Evolutionary conservation across 2,329 filamentous ascomycete genomes (phyloP), one percentile per base, ranked within the genome.

Genomic region (Pseudocercospora macadamiae): DNA sequence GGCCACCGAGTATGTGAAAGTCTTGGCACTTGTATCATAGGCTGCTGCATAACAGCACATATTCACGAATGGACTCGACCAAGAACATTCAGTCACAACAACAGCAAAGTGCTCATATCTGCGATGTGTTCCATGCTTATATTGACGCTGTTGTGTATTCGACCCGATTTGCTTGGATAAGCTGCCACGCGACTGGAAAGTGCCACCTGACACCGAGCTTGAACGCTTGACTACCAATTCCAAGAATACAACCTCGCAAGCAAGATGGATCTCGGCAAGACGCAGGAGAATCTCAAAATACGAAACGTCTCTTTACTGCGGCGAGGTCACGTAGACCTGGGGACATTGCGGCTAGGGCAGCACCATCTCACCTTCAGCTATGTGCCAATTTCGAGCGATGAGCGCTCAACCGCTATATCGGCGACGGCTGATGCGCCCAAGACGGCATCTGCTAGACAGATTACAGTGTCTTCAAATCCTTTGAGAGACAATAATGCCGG

Each of bases 291-390:
- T 16, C 16, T 70, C 30, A 63, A 62, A 10, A 82, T 87, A 67
- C 83, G 89, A 62, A 79, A 86, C 74, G 84, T 87, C 68, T 83
- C 80, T 65, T 77, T 87, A 57, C 79, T 82, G 68, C 80, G 83
- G 59, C 81, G 80, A 69, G 84, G 84, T 59, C 77, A 80, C 63
- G 79, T 81, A 61, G 79, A 83, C 64, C 77, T 79, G 61, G 85
- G 86, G 64, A 84, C 82, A n/a, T 77, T 88, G 54, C 83, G 86
- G 69, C 76, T 88, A 56, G 85, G 82, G 67, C 80, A 82, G 71
- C 83, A 87, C 74, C 85, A 88, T 70, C 77, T 88, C 54, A 85
- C 87, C 68, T 88, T 88, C 76, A 83, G 80, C 64, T 83, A 85
- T 73, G 74, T 77, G 10, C 82, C 82, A 54, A 74, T 75, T 65